Evolutionary conservation across 495 filamentous ascomycete genomes (phyloP).

Genomic region (Penicillium canescens): DNA sequence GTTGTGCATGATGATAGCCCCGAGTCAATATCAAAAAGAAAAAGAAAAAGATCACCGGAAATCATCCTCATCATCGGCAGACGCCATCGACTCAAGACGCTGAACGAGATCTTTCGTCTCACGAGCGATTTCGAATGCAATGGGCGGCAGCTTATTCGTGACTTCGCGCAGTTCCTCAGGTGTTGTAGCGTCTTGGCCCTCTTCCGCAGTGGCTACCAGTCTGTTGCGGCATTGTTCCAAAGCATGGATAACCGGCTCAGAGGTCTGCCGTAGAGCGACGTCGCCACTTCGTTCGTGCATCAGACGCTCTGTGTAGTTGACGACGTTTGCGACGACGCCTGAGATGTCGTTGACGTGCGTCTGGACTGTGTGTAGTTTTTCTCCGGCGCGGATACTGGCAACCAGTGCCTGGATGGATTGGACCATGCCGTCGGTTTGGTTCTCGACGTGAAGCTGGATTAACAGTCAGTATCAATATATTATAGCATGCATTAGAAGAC

Average conservation of each 20-base stretch:
- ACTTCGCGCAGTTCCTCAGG: constrained; percentile 60
- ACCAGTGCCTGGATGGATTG: constrained; percentile 82
- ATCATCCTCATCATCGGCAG: constrained; percentile 43
- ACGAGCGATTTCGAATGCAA: constrained; percentile 84
- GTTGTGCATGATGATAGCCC: neutral
- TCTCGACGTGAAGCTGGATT: constrained; percentile 73
- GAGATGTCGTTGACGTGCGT: constrained; percentile 72
- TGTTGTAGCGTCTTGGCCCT: constrained; percentile 56
- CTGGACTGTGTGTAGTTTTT: constrained; percentile 63
- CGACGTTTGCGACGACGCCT: constrained; percentile 67
- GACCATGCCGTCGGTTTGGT: constrained; percentile 78
- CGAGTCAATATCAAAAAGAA: neutral
- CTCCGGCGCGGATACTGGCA: constrained; percentile 71
- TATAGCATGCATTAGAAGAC: neutral
- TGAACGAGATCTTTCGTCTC: constrained; percentile 76
- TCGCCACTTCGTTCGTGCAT: constrained; percentile 46
- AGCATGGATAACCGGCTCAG: constrained; percentile 60
- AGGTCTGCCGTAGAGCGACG: constrained; percentile 52
- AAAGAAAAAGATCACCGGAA: constrained; percentile 32
- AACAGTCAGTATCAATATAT: neutral
- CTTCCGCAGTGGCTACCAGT: constrained; percentile 65
- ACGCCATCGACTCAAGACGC: constrained; percentile 37
- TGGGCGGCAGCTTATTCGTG: constrained; percentile 71
- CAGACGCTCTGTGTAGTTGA: constrained; percentile 62
- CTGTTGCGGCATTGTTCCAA: constrained; percentile 64